Evolutionary conservation across 495 filamentous ascomycete genomes (phyloP), one percentile per base, ranked within the genome.

Genomic region (Aspergillus campestris): DNA sequence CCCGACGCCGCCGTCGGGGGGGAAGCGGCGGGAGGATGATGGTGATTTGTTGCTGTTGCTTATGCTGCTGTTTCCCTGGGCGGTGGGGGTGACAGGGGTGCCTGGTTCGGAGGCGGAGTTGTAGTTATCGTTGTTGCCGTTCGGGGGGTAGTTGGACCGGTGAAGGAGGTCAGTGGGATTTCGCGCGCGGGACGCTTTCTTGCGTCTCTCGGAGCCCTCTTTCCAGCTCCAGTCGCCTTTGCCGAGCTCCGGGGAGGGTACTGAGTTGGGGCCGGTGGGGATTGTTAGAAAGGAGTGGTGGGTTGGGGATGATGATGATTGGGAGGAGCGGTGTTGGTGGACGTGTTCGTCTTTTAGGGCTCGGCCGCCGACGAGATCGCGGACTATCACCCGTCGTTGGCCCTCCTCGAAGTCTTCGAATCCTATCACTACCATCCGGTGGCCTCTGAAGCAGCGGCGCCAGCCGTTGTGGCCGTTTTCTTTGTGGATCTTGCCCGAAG

Each of bases 401-500:
- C 75, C 74, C 14, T 73, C 73, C 14, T 69, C 63, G 13, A 62
- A 59, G 46, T 88, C 82, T 45, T 81, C 67, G 55, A 86, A 94
- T 1, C 78, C 81, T 5, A 89, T 66, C n/a, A 92, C 65, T 0
- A 82, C 78, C 86, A 95, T 92, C 7, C 89, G 77, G 57, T 95
- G 89, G n/a, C 84, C 85, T 32, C 69, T 61, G 0, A 78, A 68
- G 56, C 89, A 95, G 18, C 86, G 75, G 8, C 89, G 75, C 89
- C 89, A 95, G 5, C 89, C 89, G 24, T 64, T 69, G 42, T 76
- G 71, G 0, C 89, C 88, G 50, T 94, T 86, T 48, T 89, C 86
- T 10, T 69, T 64, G 50, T 74, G 77, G 48, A 95, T 79, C 32
- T 73, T 77, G 28, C 77, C 74, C 0, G 65, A 71, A 7, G 69